Base-by-base conservation (phyloP, 1,284 basidiomycete genomes). In the Trichosporon sp. region DNA sequence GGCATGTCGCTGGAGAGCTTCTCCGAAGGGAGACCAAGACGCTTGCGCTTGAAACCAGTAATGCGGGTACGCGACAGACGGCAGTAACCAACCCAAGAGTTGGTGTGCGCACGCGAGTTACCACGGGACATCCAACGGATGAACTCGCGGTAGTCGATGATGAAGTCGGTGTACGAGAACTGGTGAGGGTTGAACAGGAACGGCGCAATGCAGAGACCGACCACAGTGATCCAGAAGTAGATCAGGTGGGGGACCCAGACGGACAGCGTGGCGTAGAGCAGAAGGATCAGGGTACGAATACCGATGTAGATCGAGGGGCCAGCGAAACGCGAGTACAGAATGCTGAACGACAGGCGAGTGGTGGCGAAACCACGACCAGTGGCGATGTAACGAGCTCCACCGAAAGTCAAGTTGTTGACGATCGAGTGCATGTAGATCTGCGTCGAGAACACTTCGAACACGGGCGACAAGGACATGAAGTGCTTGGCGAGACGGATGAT, bases 131-230 rank as follows among this genome's bases (percentile, higher is more conserved):
- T 96, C 94, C 94, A 97, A 70, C 94, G 86, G 70, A 97, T 82
- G 83, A 94, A 96, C 82, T 97, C 94, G 74, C 93, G 86, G 80
- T 97, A 97, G 80, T 97, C 94, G 74, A 96, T 91, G 78, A 96
- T 87, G 79, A 95, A 97, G 80, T 97, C 94, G 60, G 91, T 86
- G 78, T 91, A 89, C 27, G 91, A 90, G 82, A 97, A 97, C 80
- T 97, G 94, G 80, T 96, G 94, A 13, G 94, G 94, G 79, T 96
- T 97, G 86, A 96, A 96, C 71, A 95, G 77, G 88, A 97, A 96
- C 25, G 94, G 94, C 54, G 94, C 89, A 67, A 95, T 81, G 75
- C 92, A 95, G 16, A 96, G 85, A 54, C 94, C 87, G 44, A 93
- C 82, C 68, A 91, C 89, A 37, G 91, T 91, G 63, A 92, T 81